Conservation (phyloP, 2,329 filamentous ascomycete species). For the Arthrobotrys pseudoclavata region DNA sequence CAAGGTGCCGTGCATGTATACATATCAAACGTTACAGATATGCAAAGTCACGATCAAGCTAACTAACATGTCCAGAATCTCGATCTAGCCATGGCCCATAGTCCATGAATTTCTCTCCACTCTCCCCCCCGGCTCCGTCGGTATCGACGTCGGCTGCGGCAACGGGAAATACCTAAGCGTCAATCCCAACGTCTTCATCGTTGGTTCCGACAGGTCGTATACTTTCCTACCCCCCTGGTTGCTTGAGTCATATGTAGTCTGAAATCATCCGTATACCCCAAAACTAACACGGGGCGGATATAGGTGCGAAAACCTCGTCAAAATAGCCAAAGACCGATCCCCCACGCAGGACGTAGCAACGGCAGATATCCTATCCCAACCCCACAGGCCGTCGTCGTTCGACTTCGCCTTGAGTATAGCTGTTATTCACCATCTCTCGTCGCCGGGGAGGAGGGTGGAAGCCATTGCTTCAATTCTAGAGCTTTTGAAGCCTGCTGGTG, state of each 20-base stretch:
- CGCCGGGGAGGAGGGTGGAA: slow-evolving; percentile 77
- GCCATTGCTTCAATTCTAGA: slow-evolving; percentile 80
- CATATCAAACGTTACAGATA: not conserved
- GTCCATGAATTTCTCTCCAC: slow-evolving; percentile 81
- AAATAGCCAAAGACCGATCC: slow-evolving; percentile 70
- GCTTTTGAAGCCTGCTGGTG: slow-evolving; percentile 69
- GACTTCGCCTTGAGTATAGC: slow-evolving; percentile 96
- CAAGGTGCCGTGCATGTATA: slow-evolving; percentile 66
- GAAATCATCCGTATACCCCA: not conserved
- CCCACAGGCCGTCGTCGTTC: slow-evolving; percentile 76
- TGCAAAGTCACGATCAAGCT: slow-evolving; percentile 24
- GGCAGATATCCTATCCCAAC: slow-evolving; percentile 85
- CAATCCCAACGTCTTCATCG: slow-evolving; percentile 80
- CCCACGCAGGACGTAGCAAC: slow-evolving; percentile 77
- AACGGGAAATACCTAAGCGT: slow-evolving; percentile 95
- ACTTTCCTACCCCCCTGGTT: slow-evolving; percentile 66
- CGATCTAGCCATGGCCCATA: slow-evolving; percentile 84
- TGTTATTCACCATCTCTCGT: slow-evolving; percentile 93
- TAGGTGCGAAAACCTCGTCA: slow-evolving; percentile 73
- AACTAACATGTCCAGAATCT: slow-evolving; percentile 67
- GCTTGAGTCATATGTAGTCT: too few relatives aligned
- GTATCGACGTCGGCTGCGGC: slow-evolving; percentile 92
- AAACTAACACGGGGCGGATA: too few relatives aligned
- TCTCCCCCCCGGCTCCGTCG: slow-evolving; percentile 78
- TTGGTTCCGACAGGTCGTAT: slow-evolving; percentile 85